Conservation (phyloP, 2,329 filamentous ascomycete genomes). For the Paecilomyces fulvus region DNA sequence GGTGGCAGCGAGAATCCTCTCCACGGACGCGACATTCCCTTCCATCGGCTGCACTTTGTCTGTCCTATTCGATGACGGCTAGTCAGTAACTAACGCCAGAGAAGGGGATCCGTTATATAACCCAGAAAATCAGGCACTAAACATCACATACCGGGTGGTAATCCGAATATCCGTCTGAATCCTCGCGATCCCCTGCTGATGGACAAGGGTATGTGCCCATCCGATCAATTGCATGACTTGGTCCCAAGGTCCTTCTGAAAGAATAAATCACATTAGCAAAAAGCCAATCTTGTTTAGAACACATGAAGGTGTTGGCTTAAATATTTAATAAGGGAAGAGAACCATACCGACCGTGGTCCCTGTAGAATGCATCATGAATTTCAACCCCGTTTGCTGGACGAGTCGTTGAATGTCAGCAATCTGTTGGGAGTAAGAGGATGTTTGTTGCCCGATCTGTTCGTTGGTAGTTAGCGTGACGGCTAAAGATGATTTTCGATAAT, state of each 20-base stretch:
- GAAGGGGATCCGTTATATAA: neutral
- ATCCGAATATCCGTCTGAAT: constrained; percentile 81
- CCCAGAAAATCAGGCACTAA: neutral
- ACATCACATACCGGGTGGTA: constrained; percentile 54
- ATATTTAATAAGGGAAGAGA: neutral
- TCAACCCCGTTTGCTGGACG: constrained; percentile 65
- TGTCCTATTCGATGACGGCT: constrained; percentile 43
- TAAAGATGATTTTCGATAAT: neutral
- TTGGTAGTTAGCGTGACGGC: neutral
- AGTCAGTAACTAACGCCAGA: neutral
- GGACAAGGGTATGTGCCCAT: constrained; percentile 66
- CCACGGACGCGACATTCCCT: constrained; percentile 59
- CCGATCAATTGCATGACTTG: constrained; percentile 71
- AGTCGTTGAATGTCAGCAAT: constrained; percentile 77
- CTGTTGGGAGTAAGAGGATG: constrained; percentile 63
- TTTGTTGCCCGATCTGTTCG: constrained; percentile 60
- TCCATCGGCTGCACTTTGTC: constrained; percentile 71
- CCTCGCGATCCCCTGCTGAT: constrained; percentile 62
- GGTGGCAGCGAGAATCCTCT: constrained; percentile 36
- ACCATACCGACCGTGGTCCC: constrained; percentile 73
- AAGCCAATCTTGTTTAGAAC: neutral
- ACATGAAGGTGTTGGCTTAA: neutral
- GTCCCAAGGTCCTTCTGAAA: constrained; percentile 75
- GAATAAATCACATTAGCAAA: neutral
- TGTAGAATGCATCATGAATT: constrained; percentile 77